Percentiles rank a stretch among this genome's conserved stretches.
phyloP scores from a whole-genome alignment of 208 protist genomes.

The Porcisia hertigi region DNA sequence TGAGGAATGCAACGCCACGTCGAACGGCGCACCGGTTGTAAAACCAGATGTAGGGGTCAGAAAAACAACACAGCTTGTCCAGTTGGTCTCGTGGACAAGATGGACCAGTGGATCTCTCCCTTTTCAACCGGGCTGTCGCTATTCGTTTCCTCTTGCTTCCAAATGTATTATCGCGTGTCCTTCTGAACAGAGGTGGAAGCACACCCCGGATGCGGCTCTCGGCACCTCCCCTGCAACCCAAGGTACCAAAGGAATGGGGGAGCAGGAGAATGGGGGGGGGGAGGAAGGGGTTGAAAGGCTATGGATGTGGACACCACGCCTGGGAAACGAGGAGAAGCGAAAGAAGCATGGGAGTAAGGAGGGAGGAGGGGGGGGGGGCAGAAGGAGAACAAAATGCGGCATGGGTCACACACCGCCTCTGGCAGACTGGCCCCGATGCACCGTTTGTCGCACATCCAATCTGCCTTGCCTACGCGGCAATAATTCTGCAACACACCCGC shows the following conservation, averaged over 20 bases:
- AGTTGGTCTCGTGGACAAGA: background rate
- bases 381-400: no score
- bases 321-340: no score
- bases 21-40: background rate
- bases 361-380: no score
- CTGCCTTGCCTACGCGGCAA: background rate
- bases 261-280: no score
- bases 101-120: background rate
- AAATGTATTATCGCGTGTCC: background rate
- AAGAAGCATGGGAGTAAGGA: no score
- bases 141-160: background rate
- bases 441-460: background rate
- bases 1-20: background rate
- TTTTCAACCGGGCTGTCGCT: background rate
- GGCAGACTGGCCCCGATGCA: background rate
- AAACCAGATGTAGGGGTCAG: no score
- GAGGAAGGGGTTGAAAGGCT: no score
- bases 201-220: no score
- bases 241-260: no score
- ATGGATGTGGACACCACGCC: no score
- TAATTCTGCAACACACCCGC: background rate
- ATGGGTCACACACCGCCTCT: background rate
- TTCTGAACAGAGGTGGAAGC: background rate
- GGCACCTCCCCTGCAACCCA: no score
- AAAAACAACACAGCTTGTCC: background rate